Evolutionary conservation across 768 basidiomycete genomes (phyloP), one percentile per base, ranked within the genome.

Genomic region (Inosperma sp.): DNA sequence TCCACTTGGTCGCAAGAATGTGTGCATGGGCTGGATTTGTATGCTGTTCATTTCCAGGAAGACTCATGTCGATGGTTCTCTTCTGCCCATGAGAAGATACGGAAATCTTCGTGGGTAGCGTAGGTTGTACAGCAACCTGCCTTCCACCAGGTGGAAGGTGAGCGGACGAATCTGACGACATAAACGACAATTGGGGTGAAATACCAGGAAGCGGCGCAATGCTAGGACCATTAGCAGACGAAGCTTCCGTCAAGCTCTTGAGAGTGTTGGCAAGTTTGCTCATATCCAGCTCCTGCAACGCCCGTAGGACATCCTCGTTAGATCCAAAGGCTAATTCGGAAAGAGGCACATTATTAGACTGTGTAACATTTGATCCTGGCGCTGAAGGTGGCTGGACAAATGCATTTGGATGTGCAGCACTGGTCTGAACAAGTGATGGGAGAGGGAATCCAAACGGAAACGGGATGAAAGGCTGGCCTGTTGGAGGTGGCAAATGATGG

Each of bases 1-100:
- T 71, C 89, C 89, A 92, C 62, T 85, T 90, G 41, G 79, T 89
- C 1, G 87, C 81, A 23, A 92, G 76, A 55, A 88, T 62, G 50
- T 82, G 70, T 0, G 84, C 82, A 61, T 88, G 87, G 31, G 79
- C 79, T 9, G 75, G 63, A 56, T 74, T 77, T 5, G 62, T 67
- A 35, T 73, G 66, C 29, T 73, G 71, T 27, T 73, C 74, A 45
- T 63, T 49, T 4, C 67, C 72, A 29, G 69, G 66, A 25, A 72
- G 65, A 54, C 63, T 72, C 71, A 75, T 69, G 52, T 74, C 72
- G 34, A 77, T 60, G 3, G 72, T 68, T 36, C 70, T 68, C 44
- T 57, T 70, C 21, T 76, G 63, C 57, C 67, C 45, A 48, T 61
- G 29, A 54, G 67, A 44, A 19, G 56, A 43, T 16, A 56, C 42